Base-by-base conservation (phyloP, 2,329 filamentous ascomycete genomes). In the Niveomyces coronatus region DNA sequence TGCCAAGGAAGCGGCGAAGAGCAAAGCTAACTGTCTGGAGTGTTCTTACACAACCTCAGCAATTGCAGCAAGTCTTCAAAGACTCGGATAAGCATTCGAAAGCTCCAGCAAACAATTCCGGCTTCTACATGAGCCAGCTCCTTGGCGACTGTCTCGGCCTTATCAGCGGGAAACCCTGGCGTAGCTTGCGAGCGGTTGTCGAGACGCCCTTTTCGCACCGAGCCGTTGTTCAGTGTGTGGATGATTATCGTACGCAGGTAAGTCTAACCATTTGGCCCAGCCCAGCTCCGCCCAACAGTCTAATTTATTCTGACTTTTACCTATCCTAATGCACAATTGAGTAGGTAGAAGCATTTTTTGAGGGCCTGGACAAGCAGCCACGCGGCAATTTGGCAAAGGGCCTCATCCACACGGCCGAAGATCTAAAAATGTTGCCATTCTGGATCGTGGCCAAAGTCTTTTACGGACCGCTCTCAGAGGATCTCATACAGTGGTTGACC, bases 11-110 rank as follows among this genome's bases (percentile, higher is more conserved):
- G 20, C 23, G 10, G 23, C 8, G 20, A 16, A 9, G 24, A 33
- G 30, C n/a, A 39, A 29, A 40, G 37, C 31, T 31, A 31, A 31
- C 17, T 33, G 17, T 33, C 20, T 20, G 18, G 10, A 33, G 31
- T 33, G 59, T 66, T 3, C 33, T 66, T 5, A 60, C 55, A 0
- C 28, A 45, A 5, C 53, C 61, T 3, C 45, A 54, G 4, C 47
- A 66, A 35, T 37, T 67, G 0, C 39, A 58, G 42, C 41, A 43
- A 0, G 52, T 66, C 5, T 67, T 65, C 44, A 52, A 49, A 22
- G 65, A 69, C 43, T 70, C 65, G 0, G 52, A 67, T 38, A 54
- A 48, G 27, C 65, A 69, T 44, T 29, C 41, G 15, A 68, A 70
- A 44, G 64, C 62, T 3, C 26, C 41, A 3, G 53, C 57, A 40